Percentiles rank a stretch among this genome's conserved stretches.
Conservation (phyloP, 345 rosid species). For the Brassica napus region Da-Ae NC_063444.1:762001-762500, state of each 20-base stretch:
- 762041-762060: neutral
- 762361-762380: conserved; percentile 25
- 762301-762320: neutral
- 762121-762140: neutral
- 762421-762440: conserved; percentile 16
- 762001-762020: conserved; percentile 11
- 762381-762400: neutral
- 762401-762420: conserved; percentile 29
- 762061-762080: neutral
- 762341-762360: neutral
- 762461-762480: conserved; percentile 16
- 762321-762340: neutral
- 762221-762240: neutral
- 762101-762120: neutral
- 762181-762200: neutral
- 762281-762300: neutral
- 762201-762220: neutral
- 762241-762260: neutral
- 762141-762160: neutral
- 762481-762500: conserved; percentile 32
- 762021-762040: neutral
- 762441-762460: conserved; percentile 15
- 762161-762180: neutral
- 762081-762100: neutral
- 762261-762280: neutral